phyloP scores from a whole-genome alignment of 768 basidiomycete species.

The Psilocybe cubensis region DNA sequence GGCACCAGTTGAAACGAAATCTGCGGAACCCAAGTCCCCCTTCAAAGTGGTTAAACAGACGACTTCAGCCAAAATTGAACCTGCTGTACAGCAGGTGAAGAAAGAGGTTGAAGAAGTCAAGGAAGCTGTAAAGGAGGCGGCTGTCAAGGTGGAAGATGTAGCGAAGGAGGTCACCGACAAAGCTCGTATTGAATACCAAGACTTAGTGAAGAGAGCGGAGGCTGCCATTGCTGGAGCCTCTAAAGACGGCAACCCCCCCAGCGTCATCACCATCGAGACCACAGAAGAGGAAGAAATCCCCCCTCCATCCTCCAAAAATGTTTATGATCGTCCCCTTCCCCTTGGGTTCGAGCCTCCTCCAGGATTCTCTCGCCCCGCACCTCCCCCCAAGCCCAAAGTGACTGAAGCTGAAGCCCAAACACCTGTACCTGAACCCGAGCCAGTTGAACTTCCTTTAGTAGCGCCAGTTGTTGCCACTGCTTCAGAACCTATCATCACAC shows the following conservation, averaged over 20 bases:
- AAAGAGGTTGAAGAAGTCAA: constrained; percentile 41
- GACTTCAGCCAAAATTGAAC: constrained; percentile 45
- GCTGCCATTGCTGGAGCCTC: constrained; percentile 60
- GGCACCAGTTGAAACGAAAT: constrained; percentile 34
- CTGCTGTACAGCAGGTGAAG: constrained; percentile 49
- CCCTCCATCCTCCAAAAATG: constrained; percentile 32
- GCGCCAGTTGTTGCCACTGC: constrained; percentile 77
- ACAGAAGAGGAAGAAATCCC: constrained; percentile 18
- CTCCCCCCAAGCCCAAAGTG: constrained; percentile 44
- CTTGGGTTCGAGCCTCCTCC: constrained; percentile 94
- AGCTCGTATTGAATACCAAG: constrained; percentile 66
- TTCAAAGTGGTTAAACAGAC: constrained; percentile 43
- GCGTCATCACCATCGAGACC: constrained; percentile 25
- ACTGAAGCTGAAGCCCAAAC: constrained; percentile 3
- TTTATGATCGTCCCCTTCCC: constrained; percentile 80
- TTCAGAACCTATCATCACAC: constrained; percentile 91
- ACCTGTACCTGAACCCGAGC: constrained; percentile 22
- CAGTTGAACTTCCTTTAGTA: constrained; percentile 69
- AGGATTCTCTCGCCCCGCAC: constrained; percentile 71
- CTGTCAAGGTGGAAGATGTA: constrained; percentile 12
- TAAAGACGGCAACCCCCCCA: constrained; percentile 26
- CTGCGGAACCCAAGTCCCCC: constrained; percentile 44
- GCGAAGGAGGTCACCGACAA: constrained; percentile 40
- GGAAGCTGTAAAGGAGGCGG: constrained; percentile 26
- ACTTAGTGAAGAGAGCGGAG: constrained; percentile 75